phyloP scores from a whole-genome alignment of 257 asterid species.

The Marsdenia floribunda region DNA sequence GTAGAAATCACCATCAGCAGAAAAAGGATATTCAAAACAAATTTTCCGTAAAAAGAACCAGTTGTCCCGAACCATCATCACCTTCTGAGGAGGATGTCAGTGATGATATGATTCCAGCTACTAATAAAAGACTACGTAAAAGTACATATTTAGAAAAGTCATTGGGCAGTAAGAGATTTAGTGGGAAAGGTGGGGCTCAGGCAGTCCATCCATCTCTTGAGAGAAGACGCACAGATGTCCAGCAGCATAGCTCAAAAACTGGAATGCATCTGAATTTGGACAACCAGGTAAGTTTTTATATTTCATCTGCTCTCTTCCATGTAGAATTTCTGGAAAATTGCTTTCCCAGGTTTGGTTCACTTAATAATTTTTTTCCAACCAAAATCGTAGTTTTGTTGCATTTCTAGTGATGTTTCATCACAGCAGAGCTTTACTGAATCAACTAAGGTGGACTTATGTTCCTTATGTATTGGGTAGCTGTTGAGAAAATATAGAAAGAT shows the following conservation, averaged over 20 bases:
- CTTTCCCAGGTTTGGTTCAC: background rate
- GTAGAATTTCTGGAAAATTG: background rate
- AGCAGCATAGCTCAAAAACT: conserved; percentile 25
- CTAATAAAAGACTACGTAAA: conserved; percentile 21
- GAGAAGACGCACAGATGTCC: conserved; percentile 29
- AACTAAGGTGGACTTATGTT: background rate
- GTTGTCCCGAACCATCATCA: conserved; percentile 39
- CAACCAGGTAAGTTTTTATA: conserved; percentile 37
- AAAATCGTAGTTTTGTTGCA: background rate
- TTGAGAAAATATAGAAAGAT: background rate
- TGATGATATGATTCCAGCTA: conserved; percentile 35
- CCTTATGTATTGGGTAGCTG: background rate
- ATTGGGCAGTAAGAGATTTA: conserved; percentile 22
- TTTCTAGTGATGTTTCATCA: background rate
- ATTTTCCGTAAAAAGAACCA: conserved; percentile 30
- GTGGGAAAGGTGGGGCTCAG: conserved; percentile 31
- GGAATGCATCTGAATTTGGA: conserved; percentile 30
- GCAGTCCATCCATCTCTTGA: conserved; percentile 23
- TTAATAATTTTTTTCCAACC: background rate
- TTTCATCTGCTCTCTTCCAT: background rate
- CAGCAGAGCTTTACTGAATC: background rate
- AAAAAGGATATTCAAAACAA: conserved; percentile 28
- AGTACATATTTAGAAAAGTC: conserved; percentile 21
- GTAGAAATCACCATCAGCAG: conserved; percentile 25
- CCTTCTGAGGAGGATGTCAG: conserved; percentile 52